Evolutionary conservation across 2,329 filamentous ascomycete species (phyloP), one percentile per base, ranked within the genome.

Genomic region (Magnaporthiopsis incrustans): DNA sequence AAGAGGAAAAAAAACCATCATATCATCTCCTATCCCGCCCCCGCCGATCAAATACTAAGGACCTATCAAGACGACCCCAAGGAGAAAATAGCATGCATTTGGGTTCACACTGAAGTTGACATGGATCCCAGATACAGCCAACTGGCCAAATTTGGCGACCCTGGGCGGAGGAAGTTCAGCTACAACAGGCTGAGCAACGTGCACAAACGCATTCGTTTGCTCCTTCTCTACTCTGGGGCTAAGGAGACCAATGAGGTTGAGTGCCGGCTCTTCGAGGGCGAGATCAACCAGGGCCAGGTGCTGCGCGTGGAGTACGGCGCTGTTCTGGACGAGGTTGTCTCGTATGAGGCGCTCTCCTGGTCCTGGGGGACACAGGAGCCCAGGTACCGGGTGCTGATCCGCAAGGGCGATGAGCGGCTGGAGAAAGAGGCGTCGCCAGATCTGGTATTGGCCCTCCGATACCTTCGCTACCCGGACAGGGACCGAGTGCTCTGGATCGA

Each of bases 401-500:
- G 57, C 57, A 33, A 32, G 27, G 57, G 27, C 5, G 27, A 59
- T 11, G 11, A 14, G 57, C 25, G 57, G 27, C 18, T 7, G 2
- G 18, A 32, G 27, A 59, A 27, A 5, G 12, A 30, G 7, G 57
- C 58, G 15, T 22, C 14, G 6, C 26, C 27, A 6, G 58, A 60
- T 30, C 14, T 35, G 4, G 27, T 35, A 4, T 32, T 14, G 32
- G 58, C 58, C 4, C 58, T 60, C 10, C 58, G 58, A 2, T 35
- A 35, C 22, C 30, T 60, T 0, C 58, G 58, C 14, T 60, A 60
- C 22, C 27, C 58, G 5, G 15, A 15, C 14, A 60, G 30, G 30
- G 58, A 60, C 58, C 58, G 30, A 22, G 68, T 62, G 5, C 61
- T 78, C 10, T 77, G 74, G 76, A 70, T 74, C 26, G 75, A 77